Percentiles rank a stretch among this genome's conserved stretches.
These are phyloP conservation scores for Colletotrichum sp. DNA, from an alignment of 2,329 filamentous ascomycete genomes.

Conservation along the genomic window DNA sequence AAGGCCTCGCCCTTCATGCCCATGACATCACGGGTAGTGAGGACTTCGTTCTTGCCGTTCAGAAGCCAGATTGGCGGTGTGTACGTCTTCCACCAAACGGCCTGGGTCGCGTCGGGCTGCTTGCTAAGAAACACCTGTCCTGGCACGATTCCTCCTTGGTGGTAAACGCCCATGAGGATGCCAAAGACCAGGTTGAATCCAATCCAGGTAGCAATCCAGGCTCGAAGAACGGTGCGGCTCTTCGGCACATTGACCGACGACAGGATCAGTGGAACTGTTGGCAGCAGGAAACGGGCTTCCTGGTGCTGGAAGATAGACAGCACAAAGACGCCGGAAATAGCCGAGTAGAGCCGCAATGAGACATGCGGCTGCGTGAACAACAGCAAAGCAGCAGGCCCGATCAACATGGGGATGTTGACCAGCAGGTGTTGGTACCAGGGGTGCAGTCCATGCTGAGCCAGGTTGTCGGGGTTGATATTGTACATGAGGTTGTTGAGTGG, in stretches of 20 bases:
- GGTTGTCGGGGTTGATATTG: constrained; percentile 72
- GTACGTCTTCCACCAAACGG: constrained; percentile 88
- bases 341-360: constrained; percentile 72
- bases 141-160: constrained; percentile 80
- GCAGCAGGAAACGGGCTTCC: constrained; percentile 79
- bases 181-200: constrained; percentile 73
- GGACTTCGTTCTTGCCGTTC: constrained; percentile 74
- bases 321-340: constrained; percentile 71
- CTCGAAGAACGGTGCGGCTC: constrained; percentile 49
- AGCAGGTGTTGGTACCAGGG: constrained; percentile 80
- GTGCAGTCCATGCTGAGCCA: constrained; percentile 78
- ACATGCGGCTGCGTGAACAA: constrained; percentile 62
- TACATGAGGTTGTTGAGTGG: constrained; percentile 80
- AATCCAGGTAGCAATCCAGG: constrained; percentile 69
- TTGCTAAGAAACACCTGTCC: constrained; percentile 77
- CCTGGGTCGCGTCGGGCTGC: constrained; percentile 70
- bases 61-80: constrained; percentile 82
- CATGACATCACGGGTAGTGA: constrained; percentile 77
- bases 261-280: constrained; percentile 77
- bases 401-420: constrained; percentile 72
- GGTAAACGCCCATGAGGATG: constrained; percentile 78
- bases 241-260: constrained; percentile 73
- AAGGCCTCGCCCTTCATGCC: constrained; percentile 68
- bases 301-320: constrained; percentile 80
- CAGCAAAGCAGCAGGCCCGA: constrained; percentile 72